Percentiles rank a stretch among this genome's conserved stretches.
These are phyloP conservation scores for Fusarium avenaceum DNA, from an alignment of 2,329 filamentous ascomycete species.

Conservation along the genomic window DNA sequence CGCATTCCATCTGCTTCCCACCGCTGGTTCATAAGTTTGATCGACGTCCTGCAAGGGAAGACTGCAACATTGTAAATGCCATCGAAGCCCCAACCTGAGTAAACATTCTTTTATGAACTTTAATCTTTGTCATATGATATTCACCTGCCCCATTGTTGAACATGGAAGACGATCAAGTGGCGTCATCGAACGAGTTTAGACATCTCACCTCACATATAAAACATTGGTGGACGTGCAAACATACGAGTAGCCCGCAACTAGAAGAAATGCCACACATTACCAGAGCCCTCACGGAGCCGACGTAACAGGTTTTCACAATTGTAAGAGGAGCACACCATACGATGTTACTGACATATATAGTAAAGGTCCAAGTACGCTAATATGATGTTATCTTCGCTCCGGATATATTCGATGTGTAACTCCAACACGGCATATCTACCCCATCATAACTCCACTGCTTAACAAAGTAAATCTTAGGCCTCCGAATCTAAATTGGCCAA, in stretches of 20 bases:
- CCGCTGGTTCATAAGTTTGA: background rate
- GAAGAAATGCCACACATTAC: constrained; percentile 19
- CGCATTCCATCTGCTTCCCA: constrained; percentile 10
- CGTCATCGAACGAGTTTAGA: background rate
- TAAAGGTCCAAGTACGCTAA: background rate
- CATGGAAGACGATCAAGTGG: background rate
- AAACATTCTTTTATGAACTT: background rate
- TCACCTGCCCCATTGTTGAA: background rate
- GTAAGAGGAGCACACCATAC: background rate
- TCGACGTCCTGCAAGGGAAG: constrained; percentile 3
- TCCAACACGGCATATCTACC: constrained; percentile 17
- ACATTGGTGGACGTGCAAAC: constrained; percentile 4
- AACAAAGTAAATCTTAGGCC: constrained; percentile 17
- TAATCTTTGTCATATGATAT: background rate
- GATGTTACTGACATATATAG: background rate
- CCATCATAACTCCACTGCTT: constrained; percentile 28
- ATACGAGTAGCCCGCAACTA: background rate
- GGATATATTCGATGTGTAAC: constrained; percentile 25
- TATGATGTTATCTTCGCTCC: constrained; percentile 24
- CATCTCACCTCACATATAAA: constrained; percentile 2
- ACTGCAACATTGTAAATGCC: background rate
- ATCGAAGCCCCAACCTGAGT: background rate
- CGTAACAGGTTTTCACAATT: background rate
- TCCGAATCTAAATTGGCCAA: constrained; percentile 64
- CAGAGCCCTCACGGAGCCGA: constrained; percentile 8